Evolutionary conservation across 164 flowering plant genomes (phyloP).

Genomic region (Vitis cinerea): DNA sequence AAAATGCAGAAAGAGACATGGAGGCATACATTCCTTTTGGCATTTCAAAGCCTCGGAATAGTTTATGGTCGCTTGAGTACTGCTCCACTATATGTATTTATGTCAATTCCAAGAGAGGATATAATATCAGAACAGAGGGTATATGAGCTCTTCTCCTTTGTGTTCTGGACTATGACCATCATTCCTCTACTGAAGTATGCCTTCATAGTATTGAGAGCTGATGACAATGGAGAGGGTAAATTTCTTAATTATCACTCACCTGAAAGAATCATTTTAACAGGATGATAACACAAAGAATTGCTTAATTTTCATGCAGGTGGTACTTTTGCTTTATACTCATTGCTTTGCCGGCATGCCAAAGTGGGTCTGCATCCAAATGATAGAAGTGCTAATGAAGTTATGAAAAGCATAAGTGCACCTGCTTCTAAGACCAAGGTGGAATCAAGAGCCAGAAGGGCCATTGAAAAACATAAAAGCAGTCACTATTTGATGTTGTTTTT

Average conservation of each 20-base stretch:
- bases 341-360: slow-evolving; percentile 64
- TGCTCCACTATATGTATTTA: slow-evolving; percentile 63
- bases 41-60: slow-evolving; percentile 74
- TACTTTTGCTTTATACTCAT: slow-evolving; percentile 62
- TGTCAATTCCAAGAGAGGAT: slow-evolving; percentile 28
- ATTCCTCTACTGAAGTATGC: slow-evolving; percentile 62
- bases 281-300: background rate
- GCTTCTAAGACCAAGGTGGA: slow-evolving; percentile 22
- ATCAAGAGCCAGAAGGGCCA: slow-evolving; percentile 53
- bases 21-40: slow-evolving; percentile 50
- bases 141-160: slow-evolving; percentile 52
- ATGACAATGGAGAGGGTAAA: slow-evolving; percentile 69
- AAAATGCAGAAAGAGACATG: slow-evolving; percentile 44
- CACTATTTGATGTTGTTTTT: slow-evolving; percentile 55
- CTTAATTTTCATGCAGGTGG: slow-evolving; percentile 50
- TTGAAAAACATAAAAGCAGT: slow-evolving; percentile 42
- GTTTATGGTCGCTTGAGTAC: slow-evolving; percentile 66
- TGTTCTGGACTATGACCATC: slow-evolving; percentile 66
- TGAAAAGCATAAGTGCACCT: slow-evolving; percentile 24
- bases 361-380: slow-evolving; percentile 61
- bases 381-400: slow-evolving; percentile 28
- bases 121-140: slow-evolving; percentile 32
- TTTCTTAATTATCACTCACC: background rate
- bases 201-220: slow-evolving; percentile 52
- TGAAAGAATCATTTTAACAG: background rate